Percentiles rank a stretch among this genome's conserved stretches.
phyloP scores from a whole-genome alignment of 768 basidiomycete species.

The Hemileccinum impolitum region DNA sequence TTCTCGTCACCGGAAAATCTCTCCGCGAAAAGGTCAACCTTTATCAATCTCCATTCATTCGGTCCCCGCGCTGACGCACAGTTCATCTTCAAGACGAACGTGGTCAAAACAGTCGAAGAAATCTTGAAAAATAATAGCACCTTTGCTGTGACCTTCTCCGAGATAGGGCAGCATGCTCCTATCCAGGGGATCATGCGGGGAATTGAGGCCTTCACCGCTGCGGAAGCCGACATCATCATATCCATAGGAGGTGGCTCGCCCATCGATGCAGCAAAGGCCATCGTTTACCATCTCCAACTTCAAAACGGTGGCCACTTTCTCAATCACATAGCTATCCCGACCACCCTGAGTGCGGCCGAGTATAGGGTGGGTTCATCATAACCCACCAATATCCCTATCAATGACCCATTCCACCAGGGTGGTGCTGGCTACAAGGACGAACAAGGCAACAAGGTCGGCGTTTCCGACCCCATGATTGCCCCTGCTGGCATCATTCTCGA shows the following conservation, averaged over 20 bases:
- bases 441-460: constrained; percentile 56
- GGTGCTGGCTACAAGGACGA: constrained; percentile 73
- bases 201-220: constrained; percentile 50
- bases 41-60: not conserved
- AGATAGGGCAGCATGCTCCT: constrained; percentile 72
- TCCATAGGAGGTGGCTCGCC: constrained; percentile 80
- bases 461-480: constrained; percentile 53
- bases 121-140: constrained; percentile 55
- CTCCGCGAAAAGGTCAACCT: constrained; percentile 54
- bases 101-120: constrained; percentile 25
- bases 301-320: constrained; percentile 50
- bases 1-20: constrained; percentile 71
- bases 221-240: constrained; percentile 65
- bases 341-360: constrained; percentile 77
- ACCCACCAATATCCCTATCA: not conserved
- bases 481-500: constrained; percentile 77
- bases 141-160: constrained; percentile 66
- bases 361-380: constrained; percentile 48
- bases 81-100: constrained; percentile 20
- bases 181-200: constrained; percentile 62
- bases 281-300: constrained; percentile 59
- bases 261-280: constrained; percentile 73
- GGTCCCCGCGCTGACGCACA: constrained; percentile 7
- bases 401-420: constrained; percentile 35
- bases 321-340: constrained; percentile 76